phyloP scores from a whole-genome alignment of 768 basidiomycete genomes.

The Mycena galericulata region DNA sequence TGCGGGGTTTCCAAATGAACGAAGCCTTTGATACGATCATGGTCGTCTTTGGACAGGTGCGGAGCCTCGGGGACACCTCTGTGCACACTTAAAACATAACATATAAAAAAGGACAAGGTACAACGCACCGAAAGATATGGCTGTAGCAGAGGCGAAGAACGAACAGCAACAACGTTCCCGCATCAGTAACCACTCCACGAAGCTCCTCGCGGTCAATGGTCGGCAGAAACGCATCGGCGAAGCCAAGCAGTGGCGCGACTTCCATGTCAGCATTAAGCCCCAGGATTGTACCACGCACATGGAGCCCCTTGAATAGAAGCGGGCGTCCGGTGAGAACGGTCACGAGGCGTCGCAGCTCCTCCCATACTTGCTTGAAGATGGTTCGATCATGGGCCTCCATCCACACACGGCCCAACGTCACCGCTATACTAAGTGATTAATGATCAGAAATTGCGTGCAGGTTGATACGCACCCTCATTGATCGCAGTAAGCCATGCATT shows the following conservation, averaged over 20 bases:
- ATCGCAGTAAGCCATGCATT: conserved; percentile 11
- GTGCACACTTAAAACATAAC: not conserved
- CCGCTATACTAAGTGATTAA: not conserved
- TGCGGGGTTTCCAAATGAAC: not conserved
- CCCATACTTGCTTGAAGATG: conserved; percentile 8
- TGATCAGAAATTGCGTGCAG: not conserved
- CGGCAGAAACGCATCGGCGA: conserved; percentile 13
- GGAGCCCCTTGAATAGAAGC: conserved; percentile 2
- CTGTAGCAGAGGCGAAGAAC: conserved; percentile 15
- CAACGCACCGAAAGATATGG: conserved; percentile 13
- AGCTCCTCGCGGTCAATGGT: conserved; percentile 7
- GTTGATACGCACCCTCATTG: conserved; percentile 13
- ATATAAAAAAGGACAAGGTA: not conserved
- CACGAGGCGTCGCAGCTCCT: conserved; percentile 13
- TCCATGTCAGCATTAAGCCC: conserved; percentile 19
- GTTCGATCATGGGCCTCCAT: conserved; percentile 14
- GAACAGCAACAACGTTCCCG: not conserved
- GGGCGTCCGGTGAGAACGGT: not conserved
- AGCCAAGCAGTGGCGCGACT: conserved; percentile 15
- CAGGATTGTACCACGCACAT: conserved; percentile 4
- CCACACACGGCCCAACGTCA: conserved; percentile 23
- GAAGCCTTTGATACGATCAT: conserved; percentile 1
- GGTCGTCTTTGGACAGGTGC: conserved; percentile 10
- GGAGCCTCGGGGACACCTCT: conserved; percentile 10
- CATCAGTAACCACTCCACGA: not conserved